These are phyloP conservation scores for Agrocybe praecox DNA, from an alignment of 768 basidiomycete genomes.

Conservation along the genomic window DNA sequence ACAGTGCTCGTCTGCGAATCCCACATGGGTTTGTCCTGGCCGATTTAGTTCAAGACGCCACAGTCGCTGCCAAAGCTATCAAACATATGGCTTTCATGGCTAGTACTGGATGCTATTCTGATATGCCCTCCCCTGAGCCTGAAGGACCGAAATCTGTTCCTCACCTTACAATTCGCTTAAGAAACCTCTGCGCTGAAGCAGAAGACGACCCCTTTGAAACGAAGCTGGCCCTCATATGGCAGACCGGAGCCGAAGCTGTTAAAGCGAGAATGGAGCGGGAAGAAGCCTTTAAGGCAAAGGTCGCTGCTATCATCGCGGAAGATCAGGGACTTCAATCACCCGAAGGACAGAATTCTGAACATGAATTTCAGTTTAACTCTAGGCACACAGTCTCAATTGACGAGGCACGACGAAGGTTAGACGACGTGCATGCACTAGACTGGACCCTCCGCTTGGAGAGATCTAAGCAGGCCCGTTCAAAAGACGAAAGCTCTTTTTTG, in stretches of 20 bases:
- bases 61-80: constrained; percentile 68
- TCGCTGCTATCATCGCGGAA: constrained; percentile 57
- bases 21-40: constrained; percentile 79
- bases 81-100: constrained; percentile 69
- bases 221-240: constrained; percentile 72
- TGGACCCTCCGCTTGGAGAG: constrained; percentile 68
- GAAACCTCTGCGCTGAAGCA: constrained; percentile 72
- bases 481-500: constrained; percentile 49
- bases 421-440: constrained; percentile 68
- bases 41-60: constrained; percentile 73
- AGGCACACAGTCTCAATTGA: constrained; percentile 68
- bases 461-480: constrained; percentile 44
- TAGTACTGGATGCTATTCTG: constrained; percentile 48
- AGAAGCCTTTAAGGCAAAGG: constrained; percentile 80
- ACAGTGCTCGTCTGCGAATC: constrained; percentile 74
- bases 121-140: constrained; percentile 62
- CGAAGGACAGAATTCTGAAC: constrained; percentile 24
- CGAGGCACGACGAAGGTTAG: constrained; percentile 72
- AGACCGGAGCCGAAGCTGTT: constrained; percentile 72
- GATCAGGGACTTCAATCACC: constrained; percentile 33
- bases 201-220: constrained; percentile 87
- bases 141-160: constrained; percentile 79
- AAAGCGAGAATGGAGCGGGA: constrained; percentile 72
- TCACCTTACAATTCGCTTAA: constrained; percentile 56
- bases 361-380: constrained; percentile 64